Conservation (phyloP, 768 basidiomycete species). For the Naganishia friedmannii region DNA sequence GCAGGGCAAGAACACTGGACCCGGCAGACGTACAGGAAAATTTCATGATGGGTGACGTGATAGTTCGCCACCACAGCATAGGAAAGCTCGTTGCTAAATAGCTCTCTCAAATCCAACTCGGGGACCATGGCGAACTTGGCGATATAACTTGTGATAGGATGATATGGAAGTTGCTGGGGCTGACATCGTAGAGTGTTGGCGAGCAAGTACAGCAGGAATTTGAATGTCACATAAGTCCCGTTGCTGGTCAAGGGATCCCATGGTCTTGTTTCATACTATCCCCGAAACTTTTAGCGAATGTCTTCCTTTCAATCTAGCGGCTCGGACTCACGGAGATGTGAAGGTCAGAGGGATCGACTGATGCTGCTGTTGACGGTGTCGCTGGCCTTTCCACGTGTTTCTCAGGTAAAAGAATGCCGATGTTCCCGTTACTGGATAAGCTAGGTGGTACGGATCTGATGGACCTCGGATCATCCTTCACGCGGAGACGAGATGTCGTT, state of each 20-base stretch:
- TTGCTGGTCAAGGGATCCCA: background rate
- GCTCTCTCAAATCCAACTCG: background rate
- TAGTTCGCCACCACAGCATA: background rate
- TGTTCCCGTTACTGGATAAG: background rate
- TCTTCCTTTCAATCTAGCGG: background rate
- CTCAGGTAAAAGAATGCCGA: constrained; percentile 8
- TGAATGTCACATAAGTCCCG: constrained; percentile 2
- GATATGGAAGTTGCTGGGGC: background rate
- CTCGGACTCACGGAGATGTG: background rate
- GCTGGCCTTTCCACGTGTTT: background rate
- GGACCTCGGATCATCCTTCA: background rate
- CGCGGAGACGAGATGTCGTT: background rate
- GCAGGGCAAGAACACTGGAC: background rate
- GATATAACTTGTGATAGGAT: constrained; percentile 5
- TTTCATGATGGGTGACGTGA: background rate
- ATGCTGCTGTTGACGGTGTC: background rate
- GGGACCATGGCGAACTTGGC: constrained; percentile 19
- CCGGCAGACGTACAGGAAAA: background rate
- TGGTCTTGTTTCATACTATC: background rate
- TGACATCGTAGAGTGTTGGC: constrained; percentile 14
- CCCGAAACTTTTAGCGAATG: background rate
- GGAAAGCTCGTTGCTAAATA: constrained; percentile 6
- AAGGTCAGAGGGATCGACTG: constrained; percentile 8
- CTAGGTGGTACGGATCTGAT: background rate
- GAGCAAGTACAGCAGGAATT: constrained; percentile 16